These are phyloP conservation scores for Xylaria longipes DNA, from an alignment of 495 filamentous ascomycete species.

Conservation along the genomic window DNA sequence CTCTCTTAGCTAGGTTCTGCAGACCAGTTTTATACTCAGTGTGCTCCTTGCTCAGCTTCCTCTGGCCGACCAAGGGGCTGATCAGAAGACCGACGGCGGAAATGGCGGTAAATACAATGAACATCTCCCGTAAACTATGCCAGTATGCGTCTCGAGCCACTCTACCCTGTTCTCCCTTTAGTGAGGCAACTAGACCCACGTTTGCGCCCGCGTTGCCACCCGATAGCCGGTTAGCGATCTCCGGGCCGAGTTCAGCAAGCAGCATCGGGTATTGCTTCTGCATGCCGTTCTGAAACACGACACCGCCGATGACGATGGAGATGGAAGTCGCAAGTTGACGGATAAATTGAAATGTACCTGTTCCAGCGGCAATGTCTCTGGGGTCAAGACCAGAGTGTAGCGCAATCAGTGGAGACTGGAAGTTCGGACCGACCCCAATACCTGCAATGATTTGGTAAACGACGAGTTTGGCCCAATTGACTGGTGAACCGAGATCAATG, in stretches of 20 bases:
- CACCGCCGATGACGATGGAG: slow-evolving; percentile 78
- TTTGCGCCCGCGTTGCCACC: slow-evolving; percentile 64
- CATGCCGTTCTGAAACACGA: slow-evolving; percentile 77
- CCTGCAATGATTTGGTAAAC: slow-evolving; percentile 67
- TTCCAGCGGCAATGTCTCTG: slow-evolving; percentile 77
- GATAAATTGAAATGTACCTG: slow-evolving; percentile 75
- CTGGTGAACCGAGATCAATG: slow-evolving; percentile 56
- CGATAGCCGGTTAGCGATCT: slow-evolving; percentile 49
- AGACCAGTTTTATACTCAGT: slow-evolving; percentile 69
- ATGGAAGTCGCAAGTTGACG: slow-evolving; percentile 74
- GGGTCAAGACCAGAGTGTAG: slow-evolving; percentile 70
- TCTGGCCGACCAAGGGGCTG: slow-evolving; percentile 61
- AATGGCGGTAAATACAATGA: slow-evolving; percentile 68
- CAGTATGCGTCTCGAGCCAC: slow-evolving; percentile 63
- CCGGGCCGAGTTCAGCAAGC: slow-evolving; percentile 48
- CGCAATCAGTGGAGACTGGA: slow-evolving; percentile 77
- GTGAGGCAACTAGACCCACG: slow-evolving; percentile 58
- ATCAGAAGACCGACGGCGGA: slow-evolving; percentile 60
- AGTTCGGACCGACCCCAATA: slow-evolving; percentile 66
- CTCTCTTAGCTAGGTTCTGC: slow-evolving; percentile 41
- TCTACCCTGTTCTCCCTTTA: slow-evolving; percentile 53
- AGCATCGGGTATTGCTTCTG: slow-evolving; percentile 49
- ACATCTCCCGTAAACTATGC: slow-evolving; percentile 67
- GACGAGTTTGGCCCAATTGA: slow-evolving; percentile 63
- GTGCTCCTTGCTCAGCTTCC: slow-evolving; percentile 64